Evolutionary conservation across 805 yeast species (phyloP), one percentile per base, ranked within the genome.

Genomic region (Saturnispora quitensis): DNA sequence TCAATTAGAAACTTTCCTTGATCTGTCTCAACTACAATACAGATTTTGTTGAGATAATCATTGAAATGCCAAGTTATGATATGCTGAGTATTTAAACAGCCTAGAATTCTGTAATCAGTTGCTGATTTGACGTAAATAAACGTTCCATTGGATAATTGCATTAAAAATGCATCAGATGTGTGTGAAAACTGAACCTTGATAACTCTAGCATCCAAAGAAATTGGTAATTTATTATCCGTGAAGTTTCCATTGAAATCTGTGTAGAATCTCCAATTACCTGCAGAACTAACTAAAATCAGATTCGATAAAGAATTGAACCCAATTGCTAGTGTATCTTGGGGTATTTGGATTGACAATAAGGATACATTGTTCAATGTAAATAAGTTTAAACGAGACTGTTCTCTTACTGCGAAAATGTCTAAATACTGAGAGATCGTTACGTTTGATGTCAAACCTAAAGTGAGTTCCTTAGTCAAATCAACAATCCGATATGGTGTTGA

Each of bases 231-330:
- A 57, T 72, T 74, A 58, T 82, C 88, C 46, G 73, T 72, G 62
- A 86, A 87, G 44, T 78, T 82, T 3, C 87, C 86, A 20, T 78
- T 77, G 55, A 84, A 80, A 59, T 86, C 89, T 42, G 72, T 66
- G 64, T 85, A 86, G 27, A 73, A 68, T 27, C 95, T 69, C 24
- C 74, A 76, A 28, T 67, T 70, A 6, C 84, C 84, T 47, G 70
- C 68, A 33, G 70, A 73, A 36, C 81, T 63, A 1, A 84, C 75
- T 12, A 84, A 77, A 10, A 82, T 65, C 45, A 87, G 69, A 9
- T 31, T 31, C 10, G 42, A 38, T n/a, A 12, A 17, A 10, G 20
- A 4, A 28, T n/a, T 40, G 8, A 38, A 47, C 6, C 50, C 50
- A 9, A 38, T 18, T 13, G 18, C 28, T 6, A 47, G 4, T 27